A percentile compares a stretch with the other conserved stretches of the same genome.
These are phyloP conservation scores for Xerocomellus amylosporus DNA, from an alignment of 768 basidiomycete genomes.

Conservation along the genomic window DNA sequence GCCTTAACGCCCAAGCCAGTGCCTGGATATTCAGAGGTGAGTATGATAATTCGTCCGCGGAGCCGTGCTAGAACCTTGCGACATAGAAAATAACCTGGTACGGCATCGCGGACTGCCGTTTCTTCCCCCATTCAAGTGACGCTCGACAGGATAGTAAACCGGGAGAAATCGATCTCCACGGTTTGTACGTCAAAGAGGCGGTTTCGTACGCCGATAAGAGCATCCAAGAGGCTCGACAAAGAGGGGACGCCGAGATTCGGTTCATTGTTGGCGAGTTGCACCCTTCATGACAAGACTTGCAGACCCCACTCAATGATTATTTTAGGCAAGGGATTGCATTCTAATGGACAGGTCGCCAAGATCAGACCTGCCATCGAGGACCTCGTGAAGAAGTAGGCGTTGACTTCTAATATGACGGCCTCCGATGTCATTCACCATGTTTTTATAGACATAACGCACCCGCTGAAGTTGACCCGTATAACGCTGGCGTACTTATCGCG, in stretches of 20 bases:
- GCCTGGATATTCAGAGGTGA: conserved; percentile 80
- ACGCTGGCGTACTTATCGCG: conserved; percentile 83
- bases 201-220: conserved; percentile 69
- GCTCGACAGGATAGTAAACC: conserved; percentile 55
- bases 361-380: conserved; percentile 90
- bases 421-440: neutral
- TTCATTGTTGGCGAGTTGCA: conserved; percentile 77
- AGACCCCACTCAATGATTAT: neutral
- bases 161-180: conserved; percentile 87
- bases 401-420: neutral
- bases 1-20: conserved; percentile 76
- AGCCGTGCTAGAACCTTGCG: neutral
- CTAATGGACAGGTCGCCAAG: conserved; percentile 70
- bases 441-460: conserved; percentile 61
- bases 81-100: conserved; percentile 74
- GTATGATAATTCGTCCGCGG: conserved; percentile 19
- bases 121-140: neutral
- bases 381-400: conserved; percentile 71
- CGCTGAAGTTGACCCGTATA: conserved; percentile 74
- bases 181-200: conserved; percentile 92
- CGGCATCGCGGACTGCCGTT: neutral
- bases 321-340: conserved; percentile 85
- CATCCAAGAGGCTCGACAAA: conserved; percentile 60
- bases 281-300: neutral
- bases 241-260: conserved; percentile 62